phyloP scores from a whole-genome alignment of 495 filamentous ascomycete genomes.

The Penicillium goetzii region DNA sequence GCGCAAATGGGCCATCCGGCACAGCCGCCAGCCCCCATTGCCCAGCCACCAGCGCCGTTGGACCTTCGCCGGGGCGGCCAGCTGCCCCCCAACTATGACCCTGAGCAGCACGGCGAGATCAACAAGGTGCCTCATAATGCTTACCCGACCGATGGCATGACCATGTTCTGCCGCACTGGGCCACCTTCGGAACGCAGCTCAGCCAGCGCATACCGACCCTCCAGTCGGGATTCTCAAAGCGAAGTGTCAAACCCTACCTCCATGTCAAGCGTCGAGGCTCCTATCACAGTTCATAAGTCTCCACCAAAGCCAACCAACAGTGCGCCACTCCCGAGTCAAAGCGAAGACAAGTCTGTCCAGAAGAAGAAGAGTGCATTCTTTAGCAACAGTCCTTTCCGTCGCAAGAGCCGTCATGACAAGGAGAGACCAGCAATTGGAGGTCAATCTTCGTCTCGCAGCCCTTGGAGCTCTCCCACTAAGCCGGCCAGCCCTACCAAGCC shows the following conservation, averaged over 20 bases:
- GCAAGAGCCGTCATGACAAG: slow-evolving; percentile 88
- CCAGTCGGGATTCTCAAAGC: slow-evolving; percentile 87
- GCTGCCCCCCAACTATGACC: slow-evolving; percentile 53
- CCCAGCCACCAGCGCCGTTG: slow-evolving; percentile 51
- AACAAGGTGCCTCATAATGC: slow-evolving; percentile 83
- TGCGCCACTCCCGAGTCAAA: slow-evolving; percentile 45
- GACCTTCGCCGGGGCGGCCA: slow-evolving; percentile 56
- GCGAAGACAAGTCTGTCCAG: slow-evolving; percentile 67
- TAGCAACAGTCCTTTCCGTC: slow-evolving; percentile 90
- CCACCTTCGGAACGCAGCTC: slow-evolving; percentile 85
- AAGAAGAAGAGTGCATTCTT: slow-evolving; percentile 95
- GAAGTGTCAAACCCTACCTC: slow-evolving; percentile 91
- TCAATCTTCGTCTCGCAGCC: slow-evolving; percentile 23
- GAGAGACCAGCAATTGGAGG: slow-evolving; percentile 52
- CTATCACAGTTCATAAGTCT: slow-evolving; percentile 63
- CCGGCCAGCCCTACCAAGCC: slow-evolving; percentile 40
- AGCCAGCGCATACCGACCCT: slow-evolving; percentile 74
- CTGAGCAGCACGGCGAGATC: slow-evolving; percentile 66
- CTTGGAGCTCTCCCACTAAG: slow-evolving; percentile 46
- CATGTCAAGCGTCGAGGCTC: slow-evolving; percentile 74
- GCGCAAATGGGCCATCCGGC: slow-evolving; percentile 63
- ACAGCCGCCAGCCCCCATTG: slow-evolving; percentile 12
- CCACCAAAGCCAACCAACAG: slow-evolving; percentile 66
- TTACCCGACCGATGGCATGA: slow-evolving; percentile 97
- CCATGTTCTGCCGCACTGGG: slow-evolving; percentile 91